These are phyloP conservation scores for Colletotrichum costaricense DNA, from an alignment of 2,329 filamentous ascomycete genomes.

Conservation along the genomic window DNA sequence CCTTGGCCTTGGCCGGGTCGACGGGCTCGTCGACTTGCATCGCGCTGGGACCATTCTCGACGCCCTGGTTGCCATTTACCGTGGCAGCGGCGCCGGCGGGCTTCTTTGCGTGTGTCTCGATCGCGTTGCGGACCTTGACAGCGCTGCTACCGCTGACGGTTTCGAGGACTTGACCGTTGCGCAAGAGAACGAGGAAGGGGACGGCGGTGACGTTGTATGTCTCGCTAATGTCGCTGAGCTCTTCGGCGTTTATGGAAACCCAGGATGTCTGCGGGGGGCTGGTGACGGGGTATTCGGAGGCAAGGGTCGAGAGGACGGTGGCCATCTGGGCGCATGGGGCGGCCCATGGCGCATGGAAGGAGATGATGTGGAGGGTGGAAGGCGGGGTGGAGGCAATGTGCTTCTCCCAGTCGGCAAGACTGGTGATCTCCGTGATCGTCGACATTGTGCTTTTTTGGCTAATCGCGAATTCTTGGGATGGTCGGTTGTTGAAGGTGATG, in stretches of 20 bases:
- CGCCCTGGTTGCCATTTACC: conserved; percentile 44
- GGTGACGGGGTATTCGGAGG: conserved; percentile 82
- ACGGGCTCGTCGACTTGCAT: conserved; percentile 45
- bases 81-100: conserved; percentile 52
- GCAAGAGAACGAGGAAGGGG: conserved; percentile 88
- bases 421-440: conserved; percentile 80
- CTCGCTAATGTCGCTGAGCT: conserved; percentile 91
- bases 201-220: conserved; percentile 94
- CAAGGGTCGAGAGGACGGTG: conserved; percentile 85
- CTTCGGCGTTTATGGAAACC: conserved; percentile 93
- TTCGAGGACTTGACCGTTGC: conserved; percentile 80
- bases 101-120: conserved; percentile 81
- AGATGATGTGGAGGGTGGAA: conserved; percentile 82
- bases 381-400: conserved; percentile 74
- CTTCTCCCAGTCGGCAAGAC: conserved; percentile 78
- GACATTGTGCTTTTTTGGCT: conserved; percentile 66
- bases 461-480: background rate
- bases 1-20: conserved; percentile 70
- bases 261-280: conserved; percentile 79
- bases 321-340: conserved; percentile 96
- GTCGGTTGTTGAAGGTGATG: background rate
- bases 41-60: conserved; percentile 40
- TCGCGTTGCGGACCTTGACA: conserved; percentile 82
- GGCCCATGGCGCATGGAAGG: conserved; percentile 97
- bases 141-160: conserved; percentile 92